These are phyloP conservation scores for Sarcocystis neurona DNA, from an alignment of 169 alveolate genomes.

Conservation along the genomic window DNA sequence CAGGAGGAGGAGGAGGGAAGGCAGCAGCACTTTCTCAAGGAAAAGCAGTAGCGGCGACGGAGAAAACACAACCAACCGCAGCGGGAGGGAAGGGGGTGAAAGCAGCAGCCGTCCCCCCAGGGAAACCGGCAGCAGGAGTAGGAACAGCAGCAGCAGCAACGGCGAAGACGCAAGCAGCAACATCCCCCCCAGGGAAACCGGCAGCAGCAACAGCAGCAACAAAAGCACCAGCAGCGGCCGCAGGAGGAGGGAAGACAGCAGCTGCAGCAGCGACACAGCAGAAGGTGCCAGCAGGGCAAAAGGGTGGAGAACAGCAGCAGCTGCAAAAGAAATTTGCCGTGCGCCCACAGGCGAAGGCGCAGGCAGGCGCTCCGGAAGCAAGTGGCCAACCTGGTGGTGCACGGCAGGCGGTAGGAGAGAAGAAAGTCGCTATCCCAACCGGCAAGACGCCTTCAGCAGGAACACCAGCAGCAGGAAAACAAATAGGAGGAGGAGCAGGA, in stretches of 20 bases:
- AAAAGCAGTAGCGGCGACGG: not conserved
- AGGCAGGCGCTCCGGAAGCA: not conserved
- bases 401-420: not conserved
- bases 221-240: not conserved
- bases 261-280: not conserved
- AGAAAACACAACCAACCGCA: not conserved
- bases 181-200: too few species aligned
- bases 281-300: not conserved
- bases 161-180: too few species aligned
- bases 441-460: not conserved
- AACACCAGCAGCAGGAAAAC: not conserved
- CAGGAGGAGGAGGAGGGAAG: not conserved
- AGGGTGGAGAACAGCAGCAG: too few species aligned
- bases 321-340: too few species aligned
- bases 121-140: too few species aligned
- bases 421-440: not conserved
- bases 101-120: too few species aligned
- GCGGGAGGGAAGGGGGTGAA: too few species aligned
- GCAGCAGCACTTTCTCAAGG: not conserved
- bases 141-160: too few species aligned
- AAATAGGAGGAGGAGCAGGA: not conserved
- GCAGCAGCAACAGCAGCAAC: too few species aligned
- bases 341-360: not conserved
- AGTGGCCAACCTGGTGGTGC: not conserved
- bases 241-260: not conserved